These are phyloP conservation scores for Apiospora aurea DNA, from an alignment of 2,329 filamentous ascomycete genomes.

Conservation along the genomic window DNA sequence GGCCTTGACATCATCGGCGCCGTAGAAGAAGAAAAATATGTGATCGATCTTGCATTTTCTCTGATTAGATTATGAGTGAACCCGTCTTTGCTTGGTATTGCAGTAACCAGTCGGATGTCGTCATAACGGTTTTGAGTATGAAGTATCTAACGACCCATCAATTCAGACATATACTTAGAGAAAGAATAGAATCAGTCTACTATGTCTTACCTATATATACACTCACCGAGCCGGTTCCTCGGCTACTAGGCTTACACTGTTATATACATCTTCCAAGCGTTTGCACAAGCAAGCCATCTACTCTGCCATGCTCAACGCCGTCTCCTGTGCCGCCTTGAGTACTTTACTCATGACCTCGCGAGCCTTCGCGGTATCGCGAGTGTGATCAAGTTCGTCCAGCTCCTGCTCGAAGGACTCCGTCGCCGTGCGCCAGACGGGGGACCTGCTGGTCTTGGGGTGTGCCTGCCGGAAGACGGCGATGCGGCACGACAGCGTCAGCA, in stretches of 20 bases:
- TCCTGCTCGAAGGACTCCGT: background rate
- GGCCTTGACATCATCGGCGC: background rate
- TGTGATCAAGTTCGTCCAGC: background rate
- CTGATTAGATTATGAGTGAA: background rate
- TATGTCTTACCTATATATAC: no score
- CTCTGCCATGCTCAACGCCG: background rate
- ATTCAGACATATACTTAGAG: no score
- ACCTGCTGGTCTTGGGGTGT: background rate
- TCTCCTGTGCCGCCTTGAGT: background rate
- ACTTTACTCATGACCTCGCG: background rate
- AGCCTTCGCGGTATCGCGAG: background rate
- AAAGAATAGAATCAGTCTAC: no score
- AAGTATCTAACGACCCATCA: no score
- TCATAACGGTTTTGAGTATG: no score
- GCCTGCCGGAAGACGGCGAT: background rate
- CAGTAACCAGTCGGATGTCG: no score
- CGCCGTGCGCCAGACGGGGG: background rate
- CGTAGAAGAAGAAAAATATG: background rate
- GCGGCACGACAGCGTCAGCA: background rate
- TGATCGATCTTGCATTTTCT: background rate
- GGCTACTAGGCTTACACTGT: background rate
- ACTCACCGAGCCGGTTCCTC: no score
- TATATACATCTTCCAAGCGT: background rate
- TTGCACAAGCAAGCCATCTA: background rate
- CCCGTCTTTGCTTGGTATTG: background rate